Conservation (phyloP, 805 yeast species). For the Deakozyma indianensis region DNA sequence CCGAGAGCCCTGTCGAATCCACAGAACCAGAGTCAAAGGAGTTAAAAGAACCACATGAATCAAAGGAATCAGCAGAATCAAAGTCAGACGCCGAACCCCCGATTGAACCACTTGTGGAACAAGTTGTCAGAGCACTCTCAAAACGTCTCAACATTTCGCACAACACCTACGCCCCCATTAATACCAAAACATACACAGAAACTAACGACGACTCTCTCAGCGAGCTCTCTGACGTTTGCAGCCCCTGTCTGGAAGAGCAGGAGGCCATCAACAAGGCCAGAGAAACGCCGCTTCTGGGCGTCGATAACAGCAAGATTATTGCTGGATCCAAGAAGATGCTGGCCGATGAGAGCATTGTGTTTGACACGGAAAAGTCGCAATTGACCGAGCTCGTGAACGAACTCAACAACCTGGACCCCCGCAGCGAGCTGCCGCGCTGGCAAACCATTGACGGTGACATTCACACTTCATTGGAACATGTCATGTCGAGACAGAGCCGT, state of each 20-base stretch:
- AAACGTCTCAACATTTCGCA: background rate
- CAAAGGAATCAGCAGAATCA: background rate
- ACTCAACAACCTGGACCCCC: background rate
- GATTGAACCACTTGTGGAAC: background rate
- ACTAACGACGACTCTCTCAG: background rate
- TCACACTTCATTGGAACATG: background rate
- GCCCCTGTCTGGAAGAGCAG: background rate
- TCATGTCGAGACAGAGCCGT: background rate
- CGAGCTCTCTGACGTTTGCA: background rate
- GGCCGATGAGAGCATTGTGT: background rate
- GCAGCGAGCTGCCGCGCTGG: background rate
- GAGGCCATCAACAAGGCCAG: background rate
- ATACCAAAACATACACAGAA: background rate
- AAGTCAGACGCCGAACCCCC: background rate
- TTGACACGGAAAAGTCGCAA: background rate
- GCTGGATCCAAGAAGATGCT: background rate
- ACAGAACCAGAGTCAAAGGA: background rate
- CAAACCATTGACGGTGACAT: background rate
- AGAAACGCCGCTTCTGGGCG: background rate
- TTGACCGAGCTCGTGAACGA: background rate
- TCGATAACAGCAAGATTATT: background rate
- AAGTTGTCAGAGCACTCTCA: background rate
- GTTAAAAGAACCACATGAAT: background rate
- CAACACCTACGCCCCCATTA: background rate
- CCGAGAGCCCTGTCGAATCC: background rate